These are phyloP conservation scores for Echria macrotheca DNA, from an alignment of 495 filamentous ascomycete genomes.

Conservation along the genomic window DNA sequence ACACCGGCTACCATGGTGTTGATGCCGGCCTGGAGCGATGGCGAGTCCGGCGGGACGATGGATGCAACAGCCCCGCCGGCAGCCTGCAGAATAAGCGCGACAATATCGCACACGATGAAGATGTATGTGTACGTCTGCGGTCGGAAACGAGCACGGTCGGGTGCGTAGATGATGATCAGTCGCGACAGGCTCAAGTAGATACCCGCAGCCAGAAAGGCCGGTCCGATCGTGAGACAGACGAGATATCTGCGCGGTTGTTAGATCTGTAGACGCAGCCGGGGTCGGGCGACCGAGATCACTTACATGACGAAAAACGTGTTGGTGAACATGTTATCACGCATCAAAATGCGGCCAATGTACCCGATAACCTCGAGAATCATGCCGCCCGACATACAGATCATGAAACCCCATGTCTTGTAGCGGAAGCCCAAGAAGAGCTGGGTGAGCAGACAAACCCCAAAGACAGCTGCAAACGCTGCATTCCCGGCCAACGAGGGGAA, in stretches of 20 bases:
- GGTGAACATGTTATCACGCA: background rate
- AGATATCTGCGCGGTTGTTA: constrained; percentile 27
- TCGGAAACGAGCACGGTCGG: constrained; percentile 19
- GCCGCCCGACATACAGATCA: background rate
- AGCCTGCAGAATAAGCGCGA: constrained; percentile 45
- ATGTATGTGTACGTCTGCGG: constrained; percentile 43
- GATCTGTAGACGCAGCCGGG: too few species aligned
- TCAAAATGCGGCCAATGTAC: background rate
- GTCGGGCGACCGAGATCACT: too few species aligned
- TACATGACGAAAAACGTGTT: background rate
- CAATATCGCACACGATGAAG: constrained; percentile 48
- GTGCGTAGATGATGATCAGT: constrained; percentile 35
- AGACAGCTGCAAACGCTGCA: constrained; percentile 24
- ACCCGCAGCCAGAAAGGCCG: constrained; percentile 27
- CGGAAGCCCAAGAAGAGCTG: background rate
- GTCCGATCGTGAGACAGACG: constrained; percentile 33
- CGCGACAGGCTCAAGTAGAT: constrained; percentile 32
- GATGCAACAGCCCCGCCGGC: constrained; percentile 43
- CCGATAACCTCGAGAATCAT: background rate
- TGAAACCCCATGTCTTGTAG: background rate
- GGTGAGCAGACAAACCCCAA: constrained; percentile 5
- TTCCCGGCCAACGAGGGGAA: constrained; percentile 24
- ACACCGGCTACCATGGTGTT: too few species aligned
- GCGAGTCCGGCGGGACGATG: too few species aligned
- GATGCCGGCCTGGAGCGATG: too few species aligned